phyloP scores from a whole-genome alignment of 257 asterid species.

The Ophiorrhiza pumila region DNA sequence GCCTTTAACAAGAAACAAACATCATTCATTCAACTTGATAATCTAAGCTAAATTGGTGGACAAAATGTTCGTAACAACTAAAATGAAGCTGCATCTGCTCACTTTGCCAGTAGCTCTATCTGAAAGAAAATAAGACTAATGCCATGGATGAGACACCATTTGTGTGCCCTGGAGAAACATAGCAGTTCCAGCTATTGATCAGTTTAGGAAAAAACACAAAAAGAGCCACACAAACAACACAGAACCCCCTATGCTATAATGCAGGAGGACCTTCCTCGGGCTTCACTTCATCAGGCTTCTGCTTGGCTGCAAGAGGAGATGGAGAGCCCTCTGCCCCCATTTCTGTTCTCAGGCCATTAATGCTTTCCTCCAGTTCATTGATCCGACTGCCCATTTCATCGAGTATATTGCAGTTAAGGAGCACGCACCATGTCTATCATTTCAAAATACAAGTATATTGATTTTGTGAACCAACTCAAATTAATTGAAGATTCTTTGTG shows the following conservation, averaged over 20 bases:
- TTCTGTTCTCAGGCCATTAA: conserved; percentile 22
- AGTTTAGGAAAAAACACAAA: not conserved
- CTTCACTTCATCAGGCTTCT: conserved; percentile 13
- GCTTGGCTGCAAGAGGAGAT: conserved; percentile 9
- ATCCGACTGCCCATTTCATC: conserved; percentile 25
- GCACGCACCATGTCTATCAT: not conserved
- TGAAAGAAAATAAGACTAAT: not conserved
- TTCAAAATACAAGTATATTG: not conserved
- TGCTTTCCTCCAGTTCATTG: conserved; percentile 24
- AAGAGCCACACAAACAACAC: not conserved
- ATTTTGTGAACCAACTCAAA: not conserved
- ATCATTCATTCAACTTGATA: not conserved
- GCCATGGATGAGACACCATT: not conserved
- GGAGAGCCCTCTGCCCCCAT: conserved; percentile 24
- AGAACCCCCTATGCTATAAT: conserved; percentile 8
- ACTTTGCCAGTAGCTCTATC: not conserved
- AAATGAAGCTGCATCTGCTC: not conserved
- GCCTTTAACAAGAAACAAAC: not conserved
- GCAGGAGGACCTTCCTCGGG: conserved; percentile 4
- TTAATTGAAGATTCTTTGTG: not conserved
- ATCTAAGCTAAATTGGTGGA: not conserved
- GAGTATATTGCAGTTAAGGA: conserved; percentile 18
- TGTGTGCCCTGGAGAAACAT: too few species aligned
- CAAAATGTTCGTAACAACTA: too few species aligned
- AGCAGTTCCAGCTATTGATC: not conserved